Evolutionary conservation across 1,139 yeast genomes (phyloP).

Genomic region (Taiozyma sp.): DNA sequence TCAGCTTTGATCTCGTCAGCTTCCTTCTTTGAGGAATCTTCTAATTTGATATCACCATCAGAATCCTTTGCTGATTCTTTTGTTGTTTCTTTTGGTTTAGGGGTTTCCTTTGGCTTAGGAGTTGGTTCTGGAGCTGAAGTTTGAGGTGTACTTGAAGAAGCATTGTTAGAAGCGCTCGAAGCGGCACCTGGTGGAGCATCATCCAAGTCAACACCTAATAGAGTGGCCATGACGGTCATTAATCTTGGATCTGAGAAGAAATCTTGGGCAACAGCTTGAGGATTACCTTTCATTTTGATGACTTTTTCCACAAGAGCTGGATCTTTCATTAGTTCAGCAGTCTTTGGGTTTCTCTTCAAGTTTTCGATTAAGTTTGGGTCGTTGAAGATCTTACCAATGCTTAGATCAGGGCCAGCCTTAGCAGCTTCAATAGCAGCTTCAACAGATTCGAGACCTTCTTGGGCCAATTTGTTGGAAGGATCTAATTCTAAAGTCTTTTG

Average conservation of each 20-base stretch:
- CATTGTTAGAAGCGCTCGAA: slow-evolving; percentile 12
- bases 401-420: slow-evolving; percentile 61
- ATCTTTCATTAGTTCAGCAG: slow-evolving; percentile 82
- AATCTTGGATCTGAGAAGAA: slow-evolving; percentile 77
- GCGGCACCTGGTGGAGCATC: slow-evolving; percentile 28
- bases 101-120: slow-evolving; percentile 5
- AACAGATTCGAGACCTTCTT: slow-evolving; percentile 73
- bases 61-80: slow-evolving; percentile 24
- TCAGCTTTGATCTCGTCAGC: slow-evolving; percentile 83
- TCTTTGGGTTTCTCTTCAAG: slow-evolving; percentile 80
- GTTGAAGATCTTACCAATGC: slow-evolving; percentile 69
- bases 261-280: slow-evolving; percentile 60
- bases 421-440: slow-evolving; percentile 27
- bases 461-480: slow-evolving; percentile 79
- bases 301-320: slow-evolving; percentile 78
- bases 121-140: slow-evolving; percentile 5
- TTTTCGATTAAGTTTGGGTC: slow-evolving; percentile 79
- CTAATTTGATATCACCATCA: slow-evolving; percentile 23
- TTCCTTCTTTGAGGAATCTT: slow-evolving; percentile 35
- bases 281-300: slow-evolving; percentile 61
- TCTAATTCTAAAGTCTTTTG: slow-evolving; percentile 82
- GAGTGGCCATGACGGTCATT: slow-evolving; percentile 83
- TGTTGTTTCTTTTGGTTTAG: slow-evolving; percentile 14
- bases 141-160: slow-evolving; percentile 2
- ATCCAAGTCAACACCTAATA: slow-evolving; percentile 79